Evolutionary conservation across 108 stramenopile species (phyloP), one percentile per base, ranked within the genome.

Genomic region (Nannochloropsis salina): DNA sequence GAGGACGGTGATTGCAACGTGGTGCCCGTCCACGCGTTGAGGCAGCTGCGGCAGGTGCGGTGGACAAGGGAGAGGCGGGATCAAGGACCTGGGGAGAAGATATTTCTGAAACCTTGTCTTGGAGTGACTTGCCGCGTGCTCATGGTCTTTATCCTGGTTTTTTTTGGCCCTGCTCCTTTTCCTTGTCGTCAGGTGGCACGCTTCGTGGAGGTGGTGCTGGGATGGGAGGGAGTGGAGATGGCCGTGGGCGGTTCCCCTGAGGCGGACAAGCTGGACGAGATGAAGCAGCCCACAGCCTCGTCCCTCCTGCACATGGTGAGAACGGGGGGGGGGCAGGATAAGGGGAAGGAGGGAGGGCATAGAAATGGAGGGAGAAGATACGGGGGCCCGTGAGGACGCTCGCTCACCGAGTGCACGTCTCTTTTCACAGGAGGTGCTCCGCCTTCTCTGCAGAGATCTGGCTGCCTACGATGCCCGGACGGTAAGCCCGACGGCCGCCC

Each of bases 341-440:
- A 5, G n/a, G n/a, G 61, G n/a, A 74, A 74, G 3, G 61, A 74
- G 61, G 61, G 61, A 74, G 61, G 61, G n/a, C n/a, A 0, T 74
- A 3, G 61, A 15, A 0, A 51, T 51, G 20, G 15, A 6, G 15
- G 61, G 4, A 15, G 15, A n/a, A 74, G 4, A 74, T 31, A 31
- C 31, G 31, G 31, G 31, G 31, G 31, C 31, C 31, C 31, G 31
- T 31, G 31, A 31, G 31, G 31, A 31, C 31, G 31, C 31, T 31
- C 31, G 31, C 31, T 31, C 31, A 31, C 31, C 31, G 31, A 31
- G 31, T 31, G 31, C 5, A 15, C 3, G 6, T n/a, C 4, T 6
- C n/a, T 74, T n/a, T 74, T 74, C 6, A 74, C 61, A 74, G 61
- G 61, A 74, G 61, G 61, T 74, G 61, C 61, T 74, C 4, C 61